Conservation (phyloP, 352 stramenopile species). For the Phytopythium boreale region DNA sequence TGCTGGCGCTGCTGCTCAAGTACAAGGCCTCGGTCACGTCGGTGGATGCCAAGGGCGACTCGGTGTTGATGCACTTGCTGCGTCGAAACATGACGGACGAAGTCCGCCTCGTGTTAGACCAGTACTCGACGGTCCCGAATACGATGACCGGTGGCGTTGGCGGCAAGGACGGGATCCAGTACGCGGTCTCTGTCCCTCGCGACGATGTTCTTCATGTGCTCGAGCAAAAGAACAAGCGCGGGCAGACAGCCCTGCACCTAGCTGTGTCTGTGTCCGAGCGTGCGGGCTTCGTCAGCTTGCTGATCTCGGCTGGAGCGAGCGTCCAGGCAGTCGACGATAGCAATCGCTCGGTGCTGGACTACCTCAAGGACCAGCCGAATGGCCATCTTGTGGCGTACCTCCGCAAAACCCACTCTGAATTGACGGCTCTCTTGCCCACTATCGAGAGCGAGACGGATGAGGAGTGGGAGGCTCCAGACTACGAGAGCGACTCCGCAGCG, state of each 20-base stretch:
- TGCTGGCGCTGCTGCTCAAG: background rate
- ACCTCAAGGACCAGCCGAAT: background rate
- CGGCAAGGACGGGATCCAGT: background rate
- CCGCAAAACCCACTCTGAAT: background rate
- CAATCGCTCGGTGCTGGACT: background rate
- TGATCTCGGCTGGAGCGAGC: background rate
- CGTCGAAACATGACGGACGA: background rate
- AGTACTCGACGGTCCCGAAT: slow-evolving; percentile 4
- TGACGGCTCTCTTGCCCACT: background rate
- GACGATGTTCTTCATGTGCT: background rate
- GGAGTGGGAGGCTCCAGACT: background rate
- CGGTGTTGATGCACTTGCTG: slow-evolving; percentile 2
- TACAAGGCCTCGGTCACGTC: background rate
- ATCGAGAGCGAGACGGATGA: background rate
- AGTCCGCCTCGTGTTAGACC: background rate
- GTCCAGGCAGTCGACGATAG: background rate
- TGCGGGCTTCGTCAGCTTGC: background rate
- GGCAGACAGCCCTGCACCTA: background rate
- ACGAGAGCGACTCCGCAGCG: background rate
- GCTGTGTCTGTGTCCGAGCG: background rate
- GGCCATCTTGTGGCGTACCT: background rate
- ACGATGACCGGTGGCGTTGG: background rate
- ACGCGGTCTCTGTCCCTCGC: background rate
- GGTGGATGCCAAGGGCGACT: background rate
- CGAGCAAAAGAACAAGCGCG: background rate